phyloP scores from a whole-genome alignment of 2,329 filamentous ascomycete species.

The Alternaria sp. region DNA sequence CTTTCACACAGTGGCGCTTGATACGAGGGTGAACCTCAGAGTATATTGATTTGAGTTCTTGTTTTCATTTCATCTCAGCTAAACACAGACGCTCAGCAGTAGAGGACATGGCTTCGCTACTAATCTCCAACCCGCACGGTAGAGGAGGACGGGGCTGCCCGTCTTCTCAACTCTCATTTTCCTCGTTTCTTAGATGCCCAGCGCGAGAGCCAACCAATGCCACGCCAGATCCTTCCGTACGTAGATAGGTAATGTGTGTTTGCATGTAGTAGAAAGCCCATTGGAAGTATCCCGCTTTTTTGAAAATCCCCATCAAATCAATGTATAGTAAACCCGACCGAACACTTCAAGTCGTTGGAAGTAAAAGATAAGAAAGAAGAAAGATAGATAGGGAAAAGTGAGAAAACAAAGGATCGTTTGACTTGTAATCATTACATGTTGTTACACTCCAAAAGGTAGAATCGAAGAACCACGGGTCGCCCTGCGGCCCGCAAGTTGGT shows the following conservation, averaged over 20 bases:
- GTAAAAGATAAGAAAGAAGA: constrained; percentile 15
- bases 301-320: constrained; percentile 1
- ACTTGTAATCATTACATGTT: constrained; percentile 42
- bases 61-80: not conserved
- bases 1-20: not conserved
- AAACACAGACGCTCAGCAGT: not conserved
- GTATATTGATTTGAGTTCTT: not conserved
- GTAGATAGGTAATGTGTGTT: not conserved
- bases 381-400: constrained; percentile 11
- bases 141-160: constrained; percentile 7
- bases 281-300: constrained; percentile 6
- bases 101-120: not conserved
- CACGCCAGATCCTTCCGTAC: not conserved
- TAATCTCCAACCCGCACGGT: not conserved
- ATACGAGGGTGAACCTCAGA: not conserved
- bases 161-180: constrained; percentile 1
- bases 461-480: constrained; percentile 25
- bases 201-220: not conserved
- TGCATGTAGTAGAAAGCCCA: not conserved
- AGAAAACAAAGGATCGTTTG: constrained; percentile 19
- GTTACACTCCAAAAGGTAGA: constrained; percentile 35
- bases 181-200: not conserved
- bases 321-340: constrained; percentile 11
- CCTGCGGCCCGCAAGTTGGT: constrained; percentile 19
- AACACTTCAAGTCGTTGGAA: constrained; percentile 24